phyloP scores from a whole-genome alignment of 106 monocot genomes.

The Amphibolis antarctica region DNA sequence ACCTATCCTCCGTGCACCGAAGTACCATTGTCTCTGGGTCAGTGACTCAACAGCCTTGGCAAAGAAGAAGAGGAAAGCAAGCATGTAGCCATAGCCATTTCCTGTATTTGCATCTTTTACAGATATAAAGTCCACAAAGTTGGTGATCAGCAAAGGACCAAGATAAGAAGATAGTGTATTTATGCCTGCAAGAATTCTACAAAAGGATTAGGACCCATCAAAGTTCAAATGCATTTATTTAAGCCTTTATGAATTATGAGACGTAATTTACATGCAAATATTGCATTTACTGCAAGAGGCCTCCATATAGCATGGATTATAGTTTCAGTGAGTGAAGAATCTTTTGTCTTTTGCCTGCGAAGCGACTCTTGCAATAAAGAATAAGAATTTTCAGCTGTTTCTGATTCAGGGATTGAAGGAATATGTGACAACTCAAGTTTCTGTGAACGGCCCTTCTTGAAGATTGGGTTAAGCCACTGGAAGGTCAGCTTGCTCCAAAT shows the following conservation, averaged over 20 bases:
- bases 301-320: conserved; percentile 39
- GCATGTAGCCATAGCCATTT: conserved; percentile 34
- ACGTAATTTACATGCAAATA: conserved; percentile 47
- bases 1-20: conserved; percentile 66
- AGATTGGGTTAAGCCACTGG: conserved; percentile 69
- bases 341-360: conserved; percentile 21
- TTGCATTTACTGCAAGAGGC: conserved; percentile 43
- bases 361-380: conserved; percentile 32
- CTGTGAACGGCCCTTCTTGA: conserved; percentile 33
- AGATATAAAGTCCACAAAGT: conserved; percentile 59
- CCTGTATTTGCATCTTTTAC: conserved; percentile 7
- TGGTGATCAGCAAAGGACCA: conserved; percentile 63
- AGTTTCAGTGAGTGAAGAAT: conserved; percentile 20
- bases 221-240: background rate
- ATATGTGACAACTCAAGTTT: conserved; percentile 56
- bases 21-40: conserved; percentile 85
- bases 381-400: conserved; percentile 39
- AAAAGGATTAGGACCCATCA: too few species aligned
- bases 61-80: conserved; percentile 58
- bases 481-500: conserved; percentile 59
- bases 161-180: conserved; percentile 64
- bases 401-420: conserved; percentile 39
- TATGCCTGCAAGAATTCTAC: conserved; percentile 29
- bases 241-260: background rate
- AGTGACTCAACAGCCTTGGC: conserved; percentile 64